Evolutionary conservation across 306 rosid genomes (phyloP), one percentile per base, ranked within the genome.

Genomic region (Medicago ruthenica): DNA sequence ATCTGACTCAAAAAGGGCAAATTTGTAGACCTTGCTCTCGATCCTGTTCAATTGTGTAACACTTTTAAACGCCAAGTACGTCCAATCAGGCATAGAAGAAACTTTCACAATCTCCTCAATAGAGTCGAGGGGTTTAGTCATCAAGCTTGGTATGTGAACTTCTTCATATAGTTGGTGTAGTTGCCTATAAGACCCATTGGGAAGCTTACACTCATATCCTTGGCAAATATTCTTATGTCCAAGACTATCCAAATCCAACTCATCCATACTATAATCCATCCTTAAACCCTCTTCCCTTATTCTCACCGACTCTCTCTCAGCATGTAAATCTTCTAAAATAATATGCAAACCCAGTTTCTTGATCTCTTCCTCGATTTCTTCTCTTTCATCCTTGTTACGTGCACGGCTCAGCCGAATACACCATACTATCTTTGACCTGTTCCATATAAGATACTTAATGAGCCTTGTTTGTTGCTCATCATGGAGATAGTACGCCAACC

Each of bases 11-110:
- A 88, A 86, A 48, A 93, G 93, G 0, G 98, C 97, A 71, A 93
- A 83, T 81, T 86, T 88, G 39, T 91, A 93, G 27, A 93, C 96
- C 83, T 74, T 89, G 83, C 98, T 93, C 73, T 93, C 96, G 9
- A 93, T 95, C 87, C 96, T 86, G 76, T 93, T 93, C 88, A 93
- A 81, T 84, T 90, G 93, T 3, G 83, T 85, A 96, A 93, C 90
- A 54, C 96, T 93, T 74, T 77, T 85, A 75, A 93, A 93, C 42
- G 98, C 96, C 6, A 95, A 89, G 18, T 88, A 95, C 47, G 96
- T 95, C 98, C 96, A 93, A 55, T 87, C 90, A 9, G 96, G 96
- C 95, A 93, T 83, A 70, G 86, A 76, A 48, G 92, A 86, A 63
- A 93, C 82, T 74, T 89, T 91, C 4, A 93, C 67, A 61, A n/a